Percentiles rank a stretch among this genome's conserved stretches.
Evolutionary conservation across 179 eudicot species (phyloP).

Genomic region (Carnegiea gigantea): DNA sequence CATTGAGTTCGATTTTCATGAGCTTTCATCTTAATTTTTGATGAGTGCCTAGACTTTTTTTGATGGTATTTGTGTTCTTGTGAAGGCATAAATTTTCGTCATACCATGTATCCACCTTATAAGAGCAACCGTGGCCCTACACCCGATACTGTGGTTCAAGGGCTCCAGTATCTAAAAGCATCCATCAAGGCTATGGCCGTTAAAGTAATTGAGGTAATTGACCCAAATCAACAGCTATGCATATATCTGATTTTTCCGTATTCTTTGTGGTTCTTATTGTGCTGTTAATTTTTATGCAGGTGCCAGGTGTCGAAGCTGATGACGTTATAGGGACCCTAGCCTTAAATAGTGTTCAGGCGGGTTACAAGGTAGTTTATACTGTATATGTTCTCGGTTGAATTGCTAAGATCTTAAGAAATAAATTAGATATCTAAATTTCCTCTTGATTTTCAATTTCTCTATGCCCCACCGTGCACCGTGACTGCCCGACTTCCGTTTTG

Average conservation of each 20-base stretch:
- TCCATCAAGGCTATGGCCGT: conserved; percentile 91
- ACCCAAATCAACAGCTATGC: neutral
- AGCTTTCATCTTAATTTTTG: neutral
- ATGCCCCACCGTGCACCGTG: neutral
- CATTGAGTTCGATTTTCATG: neutral
- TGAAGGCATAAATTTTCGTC: conserved; percentile 87
- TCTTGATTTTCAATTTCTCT: neutral
- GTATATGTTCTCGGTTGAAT: neutral
- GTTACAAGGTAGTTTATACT: conserved; percentile 63
- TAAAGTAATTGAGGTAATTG: conserved; percentile 86
- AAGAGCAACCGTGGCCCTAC: conserved; percentile 97
- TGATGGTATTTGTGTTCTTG: conserved; percentile 26
- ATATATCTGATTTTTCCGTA: neutral
- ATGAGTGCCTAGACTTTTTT: conserved; percentile 1
- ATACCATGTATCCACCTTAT: conserved; percentile 84
- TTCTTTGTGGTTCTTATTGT: conserved; percentile 12
- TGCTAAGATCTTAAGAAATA: neutral
- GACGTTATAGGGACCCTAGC: conserved; percentile 98
- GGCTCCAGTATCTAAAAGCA: conserved; percentile 93
- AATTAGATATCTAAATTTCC: neutral
- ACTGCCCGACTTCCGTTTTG: neutral
- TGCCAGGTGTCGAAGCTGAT: conserved; percentile 99
- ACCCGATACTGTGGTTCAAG: conserved; percentile 97
- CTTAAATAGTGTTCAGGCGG: conserved; percentile 71
- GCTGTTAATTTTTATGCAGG: conserved; percentile 48